These are phyloP conservation scores for Cutaneotrichosporon spelunceum DNA, from an alignment of 1,284 basidiomycete species.

Conservation along the genomic window DNA sequence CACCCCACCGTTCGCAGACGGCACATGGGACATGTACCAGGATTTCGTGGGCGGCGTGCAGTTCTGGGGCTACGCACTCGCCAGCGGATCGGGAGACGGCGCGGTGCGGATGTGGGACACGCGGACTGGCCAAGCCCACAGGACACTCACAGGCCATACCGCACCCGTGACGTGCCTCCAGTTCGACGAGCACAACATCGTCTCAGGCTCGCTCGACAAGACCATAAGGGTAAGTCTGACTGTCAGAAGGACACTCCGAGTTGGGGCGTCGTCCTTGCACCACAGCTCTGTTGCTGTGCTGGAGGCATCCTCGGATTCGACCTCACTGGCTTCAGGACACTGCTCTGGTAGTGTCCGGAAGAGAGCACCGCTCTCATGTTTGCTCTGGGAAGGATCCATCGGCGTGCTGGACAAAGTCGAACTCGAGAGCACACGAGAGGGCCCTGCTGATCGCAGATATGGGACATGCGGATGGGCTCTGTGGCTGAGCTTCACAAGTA, in stretches of 20 bases:
- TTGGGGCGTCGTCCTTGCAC: too few species aligned
- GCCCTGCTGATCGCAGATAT: slow-evolving; percentile 61
- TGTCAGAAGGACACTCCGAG: too few species aligned
- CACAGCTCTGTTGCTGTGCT: too few species aligned
- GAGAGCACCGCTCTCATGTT: too few species aligned
- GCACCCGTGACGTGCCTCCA: slow-evolving; percentile 91
- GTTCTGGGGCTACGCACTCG: slow-evolving; percentile 97
- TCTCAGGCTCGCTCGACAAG: slow-evolving; percentile 89
- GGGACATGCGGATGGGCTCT: slow-evolving; percentile 91
- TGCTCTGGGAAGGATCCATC: too few species aligned
- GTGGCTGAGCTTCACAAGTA: slow-evolving; percentile 86
- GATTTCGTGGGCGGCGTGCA: slow-evolving; percentile 97
- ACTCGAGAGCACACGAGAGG: background rate
- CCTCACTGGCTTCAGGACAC: too few species aligned
- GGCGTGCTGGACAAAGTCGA: too few species aligned
- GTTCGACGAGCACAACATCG: slow-evolving; percentile 92
- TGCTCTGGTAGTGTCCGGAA: too few species aligned
- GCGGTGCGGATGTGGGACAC: slow-evolving; percentile 99
- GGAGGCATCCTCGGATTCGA: too few species aligned
- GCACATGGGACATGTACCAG: slow-evolving; percentile 88
- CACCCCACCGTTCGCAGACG: slow-evolving; percentile 82
- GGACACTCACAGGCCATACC: slow-evolving; percentile 90
- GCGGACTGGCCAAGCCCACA: slow-evolving; percentile 95
- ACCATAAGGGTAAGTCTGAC: slow-evolving; percentile 69
- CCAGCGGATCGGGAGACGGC: slow-evolving; percentile 94